These are phyloP conservation scores for Lipomyces yamanashiensis DNA, from an alignment of 805 yeast genomes.

Conservation along the genomic window DNA sequence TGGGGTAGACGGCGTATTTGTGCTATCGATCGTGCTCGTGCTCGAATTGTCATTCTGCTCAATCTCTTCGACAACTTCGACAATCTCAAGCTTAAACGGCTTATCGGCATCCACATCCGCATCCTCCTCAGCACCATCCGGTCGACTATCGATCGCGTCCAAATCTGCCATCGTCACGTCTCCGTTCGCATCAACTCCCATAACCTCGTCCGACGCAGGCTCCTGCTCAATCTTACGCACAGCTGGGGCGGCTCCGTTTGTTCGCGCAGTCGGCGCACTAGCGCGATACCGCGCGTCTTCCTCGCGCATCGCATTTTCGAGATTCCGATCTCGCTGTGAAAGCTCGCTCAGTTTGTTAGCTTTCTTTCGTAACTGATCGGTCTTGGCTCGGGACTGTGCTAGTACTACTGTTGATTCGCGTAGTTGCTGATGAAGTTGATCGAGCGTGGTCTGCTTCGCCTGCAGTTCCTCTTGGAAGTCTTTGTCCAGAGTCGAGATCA, in stretches of 20 bases:
- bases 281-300: constrained; percentile 61
- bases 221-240: neutral
- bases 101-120: constrained; percentile 82
- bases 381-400: constrained; percentile 53
- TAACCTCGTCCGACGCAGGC: constrained; percentile 22
- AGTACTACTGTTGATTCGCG: constrained; percentile 61
- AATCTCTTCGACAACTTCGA: constrained; percentile 39
- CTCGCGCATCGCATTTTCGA: constrained; percentile 65
- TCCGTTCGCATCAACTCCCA: constrained; percentile 19
- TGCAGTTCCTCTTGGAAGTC: constrained; percentile 64
- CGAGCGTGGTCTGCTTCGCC: constrained; percentile 57
- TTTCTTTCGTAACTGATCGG: constrained; percentile 58
- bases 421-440: constrained; percentile 58
- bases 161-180: constrained; percentile 34
- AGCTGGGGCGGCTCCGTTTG: neutral
- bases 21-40: neutral
- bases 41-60: neutral
- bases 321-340: constrained; percentile 60
- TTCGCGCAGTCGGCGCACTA: neutral
- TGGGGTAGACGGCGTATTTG: neutral
- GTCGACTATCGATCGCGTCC: constrained; percentile 24
- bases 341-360: constrained; percentile 54
- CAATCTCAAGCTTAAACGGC: constrained; percentile 74
- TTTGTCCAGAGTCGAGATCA: constrained; percentile 57
- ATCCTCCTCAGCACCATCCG: constrained; percentile 24